Conservation (phyloP, 805 yeast genomes). For the Sugiyamaella lignohabitans region DNA sequence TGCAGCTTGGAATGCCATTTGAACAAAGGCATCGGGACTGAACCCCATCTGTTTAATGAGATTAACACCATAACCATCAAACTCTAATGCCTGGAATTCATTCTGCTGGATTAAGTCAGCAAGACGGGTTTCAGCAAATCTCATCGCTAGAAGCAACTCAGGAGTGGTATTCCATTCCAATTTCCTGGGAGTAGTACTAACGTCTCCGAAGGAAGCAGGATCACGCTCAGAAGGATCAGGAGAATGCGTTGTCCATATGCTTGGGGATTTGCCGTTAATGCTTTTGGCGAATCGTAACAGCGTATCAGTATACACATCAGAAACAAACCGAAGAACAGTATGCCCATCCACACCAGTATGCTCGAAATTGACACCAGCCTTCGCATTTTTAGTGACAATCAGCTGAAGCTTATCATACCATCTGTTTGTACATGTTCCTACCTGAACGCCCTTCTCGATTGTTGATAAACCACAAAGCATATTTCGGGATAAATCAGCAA, state of each 20-base stretch:
- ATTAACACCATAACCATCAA: conserved; percentile 57
- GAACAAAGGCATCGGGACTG: conserved; percentile 92
- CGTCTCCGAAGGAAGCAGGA: conserved; percentile 39
- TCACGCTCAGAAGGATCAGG: conserved; percentile 42
- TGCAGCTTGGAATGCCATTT: conserved; percentile 89
- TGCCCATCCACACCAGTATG: conserved; percentile 93
- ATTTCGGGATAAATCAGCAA: conserved; percentile 61
- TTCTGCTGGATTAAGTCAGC: conserved; percentile 85
- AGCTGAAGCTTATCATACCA: conserved; percentile 93
- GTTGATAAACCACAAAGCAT: conserved; percentile 82
- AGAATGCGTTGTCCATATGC: conserved; percentile 54
- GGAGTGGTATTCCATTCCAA: conserved; percentile 81
- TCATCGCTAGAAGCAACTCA: conserved; percentile 67
- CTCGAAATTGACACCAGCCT: conserved; percentile 90
- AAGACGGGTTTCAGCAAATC: conserved; percentile 86
- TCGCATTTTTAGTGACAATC: conserved; percentile 80
- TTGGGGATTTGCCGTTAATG: conserved; percentile 69
- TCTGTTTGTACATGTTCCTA: conserved; percentile 89
- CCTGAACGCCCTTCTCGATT: conserved; percentile 78
- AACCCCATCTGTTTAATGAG: conserved; percentile 76
- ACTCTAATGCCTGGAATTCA: conserved; percentile 77
- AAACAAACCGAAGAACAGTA: conserved; percentile 79
- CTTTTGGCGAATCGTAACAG: conserved; percentile 78
- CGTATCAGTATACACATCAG: conserved; percentile 88
- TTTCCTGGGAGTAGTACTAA: conserved; percentile 68